Evolutionary conservation across 1,284 basidiomycete genomes (phyloP).

Genomic region (Microstroma glucosiphilum): DNA sequence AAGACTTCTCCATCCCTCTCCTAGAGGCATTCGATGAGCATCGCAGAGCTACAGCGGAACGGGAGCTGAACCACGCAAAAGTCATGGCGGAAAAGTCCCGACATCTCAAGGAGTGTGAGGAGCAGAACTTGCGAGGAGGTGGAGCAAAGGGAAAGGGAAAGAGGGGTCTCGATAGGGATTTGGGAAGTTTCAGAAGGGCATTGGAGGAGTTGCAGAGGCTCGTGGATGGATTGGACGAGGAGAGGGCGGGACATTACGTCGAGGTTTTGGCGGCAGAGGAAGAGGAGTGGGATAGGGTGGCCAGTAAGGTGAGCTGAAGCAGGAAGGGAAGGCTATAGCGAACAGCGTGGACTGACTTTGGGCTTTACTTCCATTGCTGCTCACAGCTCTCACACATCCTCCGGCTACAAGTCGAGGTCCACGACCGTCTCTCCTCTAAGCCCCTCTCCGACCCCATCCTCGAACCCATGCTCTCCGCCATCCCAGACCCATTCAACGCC

Average conservation of each 20-base stretch:
- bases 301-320: constrained; percentile 52
- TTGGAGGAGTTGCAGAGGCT: constrained; percentile 68
- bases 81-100: constrained; percentile 66
- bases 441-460: constrained; percentile 76
- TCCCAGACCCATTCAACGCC: constrained; percentile 86
- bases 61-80: constrained; percentile 44
- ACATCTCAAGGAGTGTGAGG: constrained; percentile 81
- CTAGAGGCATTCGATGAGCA: constrained; percentile 77
- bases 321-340: no score
- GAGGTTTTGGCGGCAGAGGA: constrained; percentile 84
- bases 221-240: constrained; percentile 75
- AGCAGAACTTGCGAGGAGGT: constrained; percentile 67
- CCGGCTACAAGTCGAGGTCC: constrained; percentile 41
- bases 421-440: constrained; percentile 76
- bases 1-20: constrained; percentile 81
- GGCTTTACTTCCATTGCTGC: background rate
- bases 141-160: constrained; percentile 55
- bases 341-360: no score
- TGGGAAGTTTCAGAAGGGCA: constrained; percentile 38
- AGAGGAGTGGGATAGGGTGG: constrained; percentile 82
- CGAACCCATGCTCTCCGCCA: constrained; percentile 77
- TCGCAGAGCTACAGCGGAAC: constrained; percentile 60
- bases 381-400: constrained; percentile 31
- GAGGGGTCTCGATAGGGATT: constrained; percentile 20
- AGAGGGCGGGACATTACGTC: constrained; percentile 71